These are phyloP conservation scores for Scopulariopsis brevicaulis DNA, from an alignment of 2,329 filamentous ascomycete genomes.

Conservation along the genomic window DNA sequence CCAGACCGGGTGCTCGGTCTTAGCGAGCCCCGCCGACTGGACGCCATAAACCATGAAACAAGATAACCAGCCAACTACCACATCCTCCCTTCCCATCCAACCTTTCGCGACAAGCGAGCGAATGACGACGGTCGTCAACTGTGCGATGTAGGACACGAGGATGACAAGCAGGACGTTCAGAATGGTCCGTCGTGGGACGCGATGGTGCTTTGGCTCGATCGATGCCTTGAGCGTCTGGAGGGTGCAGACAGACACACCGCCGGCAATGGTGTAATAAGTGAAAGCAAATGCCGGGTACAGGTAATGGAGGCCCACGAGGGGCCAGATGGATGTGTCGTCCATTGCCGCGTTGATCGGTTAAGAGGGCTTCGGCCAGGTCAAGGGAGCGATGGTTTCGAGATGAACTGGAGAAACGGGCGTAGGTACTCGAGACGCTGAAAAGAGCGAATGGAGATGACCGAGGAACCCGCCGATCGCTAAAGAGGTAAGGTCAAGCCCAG, in stretches of 20 bases:
- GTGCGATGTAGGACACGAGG: constrained; percentile 33
- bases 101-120: constrained; percentile 19
- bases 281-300: constrained; percentile 45
- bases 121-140: constrained; percentile 28
- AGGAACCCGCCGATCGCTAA: neutral
- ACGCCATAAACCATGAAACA: constrained; percentile 54
- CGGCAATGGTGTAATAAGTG: constrained; percentile 42
- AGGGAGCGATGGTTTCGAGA: neutral
- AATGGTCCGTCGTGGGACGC: constrained; percentile 23
- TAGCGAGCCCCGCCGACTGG: constrained; percentile 41
- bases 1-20: constrained; percentile 40
- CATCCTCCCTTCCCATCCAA: constrained; percentile 33
- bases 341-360: neutral
- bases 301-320: constrained; percentile 40
- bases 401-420: neutral
- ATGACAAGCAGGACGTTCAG: constrained; percentile 31
- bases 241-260: constrained; percentile 37
- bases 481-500: neutral
- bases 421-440: neutral
- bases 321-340: neutral
- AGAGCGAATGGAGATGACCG: neutral
- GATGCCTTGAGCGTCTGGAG: constrained; percentile 32
- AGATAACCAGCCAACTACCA: constrained; percentile 45
- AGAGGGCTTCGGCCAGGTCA: neutral
- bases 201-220: constrained; percentile 18